Evolutionary conservation across 257 asterid species (phyloP), one percentile per base, ranked within the genome.

Genomic region (Mentha longifolia): DNA sequence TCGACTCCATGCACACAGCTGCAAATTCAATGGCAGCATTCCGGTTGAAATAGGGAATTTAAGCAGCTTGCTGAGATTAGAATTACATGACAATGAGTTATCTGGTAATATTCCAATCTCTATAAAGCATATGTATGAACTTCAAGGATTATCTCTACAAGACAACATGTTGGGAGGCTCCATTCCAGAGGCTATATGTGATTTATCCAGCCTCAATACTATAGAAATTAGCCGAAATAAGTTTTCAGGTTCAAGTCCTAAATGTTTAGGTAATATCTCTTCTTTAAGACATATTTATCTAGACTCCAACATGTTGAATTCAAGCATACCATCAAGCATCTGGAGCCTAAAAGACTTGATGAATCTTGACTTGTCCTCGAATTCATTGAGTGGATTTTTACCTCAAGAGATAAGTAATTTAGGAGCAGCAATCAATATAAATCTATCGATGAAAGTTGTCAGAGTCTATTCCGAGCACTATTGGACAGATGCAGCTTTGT

Each of bases 291-390:
- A 7, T 33, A 3, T 33, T 1, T 33, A 0, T 28, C 58, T 65
- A 15, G 25, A 46, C n/a, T 45, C 57, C 6, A 65, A 65, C 70
- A 45, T 22, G 7, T 37, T 65, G 1, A 19, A 37, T 25, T 65
- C 58, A 14, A 65, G 2, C 28, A 65, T 65, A 22, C 70, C 70
- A 0, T 12, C 58, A 15, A 28, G 43, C 52, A 41, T 62, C 0
- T 62, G 68, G 68, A 11, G 19, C 33, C 68, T 62, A 10, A 41
- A 20, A 19, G 28, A 22, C 43, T 45, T 65, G 70, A 7, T 22
- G 42, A 0, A 1, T 0, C 67, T 61, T 3, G 51, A 61, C 60
- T 3, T 54, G 30, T 54, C 60, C 60, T 20, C 60, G 8, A 65
- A 65, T 28, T 65, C 20, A 37, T 45, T 65, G 41, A 16, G 9